Conservation (phyloP, 83 land plant genomes). For the Picea engelmannii region DNA sequence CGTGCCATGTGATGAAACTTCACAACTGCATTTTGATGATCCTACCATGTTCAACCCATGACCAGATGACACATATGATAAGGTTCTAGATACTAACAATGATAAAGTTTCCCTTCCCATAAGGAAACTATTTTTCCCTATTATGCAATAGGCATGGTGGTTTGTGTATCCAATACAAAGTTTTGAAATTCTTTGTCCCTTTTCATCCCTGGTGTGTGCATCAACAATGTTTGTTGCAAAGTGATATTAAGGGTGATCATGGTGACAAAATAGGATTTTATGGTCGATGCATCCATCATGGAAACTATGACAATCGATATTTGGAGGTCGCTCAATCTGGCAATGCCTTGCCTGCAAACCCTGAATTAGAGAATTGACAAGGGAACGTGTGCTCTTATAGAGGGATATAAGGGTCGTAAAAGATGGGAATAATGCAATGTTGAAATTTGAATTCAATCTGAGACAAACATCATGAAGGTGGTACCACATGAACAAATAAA, state of each 20-base stretch:
- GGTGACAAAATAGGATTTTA: slow-evolving; percentile 78
- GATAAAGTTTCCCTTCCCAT: too few species aligned
- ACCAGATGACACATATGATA: too few species aligned
- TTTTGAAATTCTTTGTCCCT: slow-evolving; percentile 45
- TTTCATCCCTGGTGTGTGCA: slow-evolving; percentile 97
- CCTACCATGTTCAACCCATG: too few species aligned
- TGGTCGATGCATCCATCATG: slow-evolving; percentile 76
- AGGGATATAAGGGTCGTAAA: slow-evolving; percentile 77
- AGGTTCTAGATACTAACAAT: too few species aligned
- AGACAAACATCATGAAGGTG: slow-evolving; percentile 25
- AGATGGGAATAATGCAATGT: slow-evolving; percentile 33
- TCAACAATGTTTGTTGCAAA: slow-evolving; percentile 81
- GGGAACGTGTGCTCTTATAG: slow-evolving; percentile 51
- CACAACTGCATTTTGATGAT: too few species aligned
- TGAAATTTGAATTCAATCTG: slow-evolving; percentile 14
- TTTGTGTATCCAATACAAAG: slow-evolving; percentile 76
- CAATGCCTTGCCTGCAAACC: slow-evolving; percentile 10
- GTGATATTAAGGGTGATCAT: slow-evolving; percentile 65
- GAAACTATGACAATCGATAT: slow-evolving; percentile 14
- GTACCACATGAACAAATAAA: slow-evolving; percentile 78
- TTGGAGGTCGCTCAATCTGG: slow-evolving; percentile 2
- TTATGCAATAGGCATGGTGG: slow-evolving; percentile 75
- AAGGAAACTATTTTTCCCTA: too few species aligned
- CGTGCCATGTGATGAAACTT: too few species aligned
- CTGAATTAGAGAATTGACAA: slow-evolving; percentile 13